A percentile compares a stretch with the other conserved stretches of the same genome.
phyloP scores from a whole-genome alignment of 441 rosid genomes.

The Adansonia grandidieri region DNA sequence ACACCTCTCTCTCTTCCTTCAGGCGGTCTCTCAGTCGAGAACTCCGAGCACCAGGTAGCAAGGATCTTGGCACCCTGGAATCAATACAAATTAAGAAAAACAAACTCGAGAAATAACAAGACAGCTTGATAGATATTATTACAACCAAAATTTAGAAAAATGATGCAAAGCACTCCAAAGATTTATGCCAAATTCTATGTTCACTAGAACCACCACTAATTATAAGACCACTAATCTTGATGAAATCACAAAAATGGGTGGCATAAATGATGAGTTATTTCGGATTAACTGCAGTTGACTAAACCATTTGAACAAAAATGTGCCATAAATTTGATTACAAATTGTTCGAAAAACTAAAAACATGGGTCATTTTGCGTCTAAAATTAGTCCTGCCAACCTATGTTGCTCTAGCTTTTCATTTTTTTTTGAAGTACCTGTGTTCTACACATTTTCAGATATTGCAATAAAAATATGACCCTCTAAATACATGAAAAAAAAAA shows the following conservation, averaged over 20 bases:
- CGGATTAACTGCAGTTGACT: not conserved
- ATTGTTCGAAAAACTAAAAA: not conserved
- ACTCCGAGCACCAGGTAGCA: slow-evolving; percentile 93
- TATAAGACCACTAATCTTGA: not conserved
- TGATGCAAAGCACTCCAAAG: slow-evolving; percentile 13
- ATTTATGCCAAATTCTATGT: slow-evolving; percentile 5
- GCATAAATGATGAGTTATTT: not conserved
- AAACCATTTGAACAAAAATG: not conserved
- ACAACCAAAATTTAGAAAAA: slow-evolving; percentile 14
- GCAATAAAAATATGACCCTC: no score
- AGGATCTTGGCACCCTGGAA: slow-evolving; percentile 90
- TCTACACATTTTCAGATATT: no score
- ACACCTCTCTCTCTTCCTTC: slow-evolving; percentile 88
- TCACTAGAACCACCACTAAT: not conserved
- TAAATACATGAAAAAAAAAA: no score
- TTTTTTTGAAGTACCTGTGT: no score
- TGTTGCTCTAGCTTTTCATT: no score
- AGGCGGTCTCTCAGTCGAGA: slow-evolving; percentile 94
- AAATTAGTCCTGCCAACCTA: not conserved
- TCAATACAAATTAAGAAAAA: slow-evolving; percentile 34
- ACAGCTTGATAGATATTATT: not conserved
- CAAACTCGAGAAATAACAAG: slow-evolving; percentile 32
- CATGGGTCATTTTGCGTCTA: not conserved
- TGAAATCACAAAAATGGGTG: not conserved
- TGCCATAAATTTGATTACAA: not conserved